Evolutionary conservation across 495 filamentous ascomycete genomes (phyloP), one percentile per base, ranked within the genome.

Genomic region (Penicillium angulare): DNA sequence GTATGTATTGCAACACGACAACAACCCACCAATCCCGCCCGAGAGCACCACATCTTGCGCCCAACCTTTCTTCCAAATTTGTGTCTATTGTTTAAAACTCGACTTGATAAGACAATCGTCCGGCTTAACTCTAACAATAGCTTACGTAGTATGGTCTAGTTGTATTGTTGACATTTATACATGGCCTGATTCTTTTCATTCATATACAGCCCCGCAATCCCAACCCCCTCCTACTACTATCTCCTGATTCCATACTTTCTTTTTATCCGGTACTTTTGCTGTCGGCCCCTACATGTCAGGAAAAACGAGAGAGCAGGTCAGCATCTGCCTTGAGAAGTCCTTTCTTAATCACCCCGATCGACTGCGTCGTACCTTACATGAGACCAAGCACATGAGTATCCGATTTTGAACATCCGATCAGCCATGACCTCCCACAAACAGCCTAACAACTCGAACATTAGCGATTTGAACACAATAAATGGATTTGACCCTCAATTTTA

Each of bases 401-500:
- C 12, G 32, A 18, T 15, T n/a, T n/a, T n/a, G n/a, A 49, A 18
- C 9, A 45, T 22, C 13, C 18, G 16, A 9, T 53, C 43, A 32
- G 32, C 40, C 21, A 54, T 52, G 55, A 34, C 18, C 20, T 6
- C 40, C 7, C 12, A 23, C 31, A 22, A 50, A 18, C 31, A n/a
- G 9, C 17, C 24, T 18, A 15, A 16, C 20, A 44, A 53, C 45
- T 22, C 47, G 22, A 56, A 53, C 49, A 27, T 27, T 43, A 20
- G 16, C 35, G 36, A 27, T 24, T 16, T 48, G n/a, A 33, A 23
- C 26, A 34, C 16, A 35, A 15, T 44, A 18, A 47, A 67, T 1
- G 21, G 13, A 9, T 54, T 35, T 31, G 69, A 74, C 26, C 58
- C 66, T 13, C 60, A 74, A 13, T 74, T 76, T 42, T 56, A 65